Base-by-base conservation (phyloP, 129 eudicot genomes). In the Dittrichia graveolens region DNA sequence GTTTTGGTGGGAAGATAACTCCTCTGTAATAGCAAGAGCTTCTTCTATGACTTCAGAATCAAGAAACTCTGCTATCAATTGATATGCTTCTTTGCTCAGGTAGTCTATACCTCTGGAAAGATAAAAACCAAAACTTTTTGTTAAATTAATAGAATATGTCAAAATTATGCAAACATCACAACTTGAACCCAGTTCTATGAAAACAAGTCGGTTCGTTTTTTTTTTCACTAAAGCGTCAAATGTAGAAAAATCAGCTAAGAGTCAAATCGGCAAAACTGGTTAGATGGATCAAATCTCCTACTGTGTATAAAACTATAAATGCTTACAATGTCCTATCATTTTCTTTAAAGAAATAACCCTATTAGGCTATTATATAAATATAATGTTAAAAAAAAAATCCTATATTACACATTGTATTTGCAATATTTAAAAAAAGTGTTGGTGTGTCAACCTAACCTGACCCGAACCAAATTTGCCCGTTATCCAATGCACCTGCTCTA, bases 21-120 rank as follows among this genome's bases (percentile, higher is more conserved):
- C 67, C 78, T 90, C 95, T 14, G 75, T 68, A 76, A 90, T 77
- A 34, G 89, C 85, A 75, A 94, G 85, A 14, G 88, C 85, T 76
- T 90, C 96, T 75, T 83, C 74, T 34, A 72, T 65, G 54, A 80
- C 85, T 52, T 85, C 89, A 3, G 89, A 79, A 55, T 78, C 83
- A 15, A 94, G 86, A 79, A 86, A 72, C 58, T 83, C 89, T 6
- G 91, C 84, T 76, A 94, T 75, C 65, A 87, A 80, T 54, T 8
- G 61, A 63, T 85, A 88, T 16, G 84, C 85, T 37, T 80, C 92
- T 58, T 84, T 86, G 31, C 76, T 75, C 57, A 94, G 31, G 75
- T 61, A 55, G 37, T 69, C 66, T 61, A 75, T 67, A 58, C 73
- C 74, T 42, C 98, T 85, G 91, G 40, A 67, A 41, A 59, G 15